Base-by-base conservation (phyloP, 1,284 basidiomycete genomes). In the Apiotrichum gracile region DNA sequence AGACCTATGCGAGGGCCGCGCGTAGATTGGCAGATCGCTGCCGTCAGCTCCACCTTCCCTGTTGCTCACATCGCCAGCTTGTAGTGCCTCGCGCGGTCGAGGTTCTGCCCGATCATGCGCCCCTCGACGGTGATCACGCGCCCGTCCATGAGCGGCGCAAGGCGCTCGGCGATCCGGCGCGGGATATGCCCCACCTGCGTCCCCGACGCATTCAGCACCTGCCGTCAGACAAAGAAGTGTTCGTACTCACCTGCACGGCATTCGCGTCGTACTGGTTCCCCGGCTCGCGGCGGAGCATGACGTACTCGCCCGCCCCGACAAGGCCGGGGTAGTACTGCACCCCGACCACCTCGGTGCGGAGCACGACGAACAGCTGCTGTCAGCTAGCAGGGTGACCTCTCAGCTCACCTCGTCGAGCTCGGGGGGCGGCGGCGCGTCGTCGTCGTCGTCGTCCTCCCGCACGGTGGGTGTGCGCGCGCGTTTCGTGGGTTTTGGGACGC, bases 291-390 rank as follows among this genome's bases (percentile, higher is more conserved):
- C 82, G 73, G 0, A 91, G 77, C 41, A 79, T 73, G n/a, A 91
- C 88, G 69, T 88, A 81, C 69, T 91, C 88, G 41, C 85, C 86
- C 1, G 80, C 70, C 4, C 84, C 87, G 35, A 90, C 89, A 48
- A 91, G 65, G 35, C 88, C 87, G 82, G 40, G n/a, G 65, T 91
- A 91, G 67, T 91, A 88, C 65, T 88, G 87, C 13, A 91, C 77
- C 0, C 88, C 88, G 0, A 91, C 89, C 16, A 89, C 82, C 45
- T 80, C 83, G 0, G 85, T 81, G 12, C 72, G 74, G 64, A 83
- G 54, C 13, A 76, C 78, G 46, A 83, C 80, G 65, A 85, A 87
- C 21, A 88, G 72, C 70, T 91, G 85, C 86, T 55, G 52, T 47
- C 29, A 56, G 51, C 31, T 52, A 7, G 4, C 1, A n/a, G 31